Conservation (phyloP, 192 early-diverging fungal species). For the Backusella tarrabulga region DNA sequence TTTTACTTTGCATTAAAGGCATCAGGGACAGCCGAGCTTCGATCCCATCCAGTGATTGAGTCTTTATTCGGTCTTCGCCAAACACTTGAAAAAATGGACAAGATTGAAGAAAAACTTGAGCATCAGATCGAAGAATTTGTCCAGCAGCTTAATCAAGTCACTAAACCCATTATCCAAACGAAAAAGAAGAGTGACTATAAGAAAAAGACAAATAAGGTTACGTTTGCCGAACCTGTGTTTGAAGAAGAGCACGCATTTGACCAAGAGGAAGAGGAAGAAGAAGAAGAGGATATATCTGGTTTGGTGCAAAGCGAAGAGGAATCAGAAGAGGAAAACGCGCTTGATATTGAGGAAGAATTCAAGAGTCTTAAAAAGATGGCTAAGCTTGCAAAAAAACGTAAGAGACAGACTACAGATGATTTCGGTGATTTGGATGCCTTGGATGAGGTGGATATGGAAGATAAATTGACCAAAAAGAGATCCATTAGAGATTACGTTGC, state of each 20-base stretch:
- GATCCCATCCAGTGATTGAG: slow-evolving; percentile 83
- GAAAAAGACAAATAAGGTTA: neutral
- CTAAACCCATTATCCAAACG: neutral
- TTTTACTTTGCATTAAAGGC: slow-evolving; percentile 81
- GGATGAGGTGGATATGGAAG: slow-evolving; percentile 75
- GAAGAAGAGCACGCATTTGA: too few species aligned
- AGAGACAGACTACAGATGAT: slow-evolving; percentile 48
- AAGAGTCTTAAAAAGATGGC: slow-evolving; percentile 41
- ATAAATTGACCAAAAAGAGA: slow-evolving; percentile 69
- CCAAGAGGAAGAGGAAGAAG: neutral
- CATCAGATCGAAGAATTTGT: slow-evolving; percentile 49
- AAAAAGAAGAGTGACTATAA: neutral
- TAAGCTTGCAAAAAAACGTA: slow-evolving; percentile 42
- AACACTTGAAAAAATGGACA: slow-evolving; percentile 70
- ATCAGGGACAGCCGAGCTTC: slow-evolving; percentile 53
- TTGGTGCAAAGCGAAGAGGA: slow-evolving; percentile 6
- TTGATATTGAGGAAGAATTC: slow-evolving; percentile 42
- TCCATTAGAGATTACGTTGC: slow-evolving; percentile 61
- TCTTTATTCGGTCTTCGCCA: slow-evolving; percentile 72
- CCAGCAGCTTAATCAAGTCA: neutral
- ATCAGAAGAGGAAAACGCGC: slow-evolving; percentile 13
- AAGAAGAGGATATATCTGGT: neutral
- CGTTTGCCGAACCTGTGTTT: neutral
- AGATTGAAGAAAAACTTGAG: slow-evolving; percentile 55
- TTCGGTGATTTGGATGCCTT: slow-evolving; percentile 77